Base-by-base conservation (phyloP, 2,329 filamentous ascomycete species). In the Sordariomycetes sp. region DNA sequence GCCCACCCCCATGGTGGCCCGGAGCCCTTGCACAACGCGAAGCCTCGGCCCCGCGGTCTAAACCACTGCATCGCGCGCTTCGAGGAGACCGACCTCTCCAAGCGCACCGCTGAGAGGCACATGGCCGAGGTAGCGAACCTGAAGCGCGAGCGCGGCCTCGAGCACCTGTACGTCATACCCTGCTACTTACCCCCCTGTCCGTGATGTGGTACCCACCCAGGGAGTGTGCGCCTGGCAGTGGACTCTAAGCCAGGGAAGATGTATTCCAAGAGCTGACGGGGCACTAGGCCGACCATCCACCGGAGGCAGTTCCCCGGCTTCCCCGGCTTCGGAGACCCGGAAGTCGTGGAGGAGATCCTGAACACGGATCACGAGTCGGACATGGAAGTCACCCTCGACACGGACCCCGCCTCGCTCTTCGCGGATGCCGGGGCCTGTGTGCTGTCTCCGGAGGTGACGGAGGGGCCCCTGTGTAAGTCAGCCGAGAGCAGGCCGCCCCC, bases 361-460 rank as follows among this genome's bases (percentile, higher is more conserved):
- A 66, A 61, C 59, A 69, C 62, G 17, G 68, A 71, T 48, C 73
- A 76, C 62, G 62, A 69, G 57, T 72, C 72, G 8, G 65, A 66
- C 28, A 57, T 64, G 20, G 65, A 65, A 6, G 71, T 67, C 60
- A 68, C 64, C 10, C 52, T 62, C 4, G 60, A 66, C 32, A 69
- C 69, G 1, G 62, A 65, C 10, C 61, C 68, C 7, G 62, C 63
- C 53, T 65, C 61, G 59, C 64, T 75, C 10, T 76, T 76, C 59
- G 64, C 68, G 2, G 66, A 67, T 24, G 69, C 70, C 54, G 68
- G 66, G 32, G 70, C 73, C 17, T 80, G 77, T 57, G 68, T 78
- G 12, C 67, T 80, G 28, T 74, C 70, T 3, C 75, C 76, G 0
- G 77, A 79, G 61, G 73, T 74, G 12, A 79, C 75, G 2, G 69